phyloP scores from a whole-genome alignment of 768 basidiomycete genomes.

The Chiua virens region DNA sequence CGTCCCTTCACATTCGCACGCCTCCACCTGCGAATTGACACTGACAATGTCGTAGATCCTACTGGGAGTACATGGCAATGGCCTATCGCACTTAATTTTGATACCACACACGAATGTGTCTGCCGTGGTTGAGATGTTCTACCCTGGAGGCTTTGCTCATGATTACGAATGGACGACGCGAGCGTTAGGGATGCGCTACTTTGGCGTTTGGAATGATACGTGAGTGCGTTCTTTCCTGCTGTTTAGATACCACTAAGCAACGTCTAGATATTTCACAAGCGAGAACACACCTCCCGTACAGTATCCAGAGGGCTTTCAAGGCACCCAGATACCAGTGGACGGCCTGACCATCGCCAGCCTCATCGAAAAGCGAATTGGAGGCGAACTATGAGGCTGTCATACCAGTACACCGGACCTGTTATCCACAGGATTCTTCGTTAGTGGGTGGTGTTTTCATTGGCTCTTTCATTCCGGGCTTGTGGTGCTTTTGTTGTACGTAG shows the following conservation, averaged over 20 bases:
- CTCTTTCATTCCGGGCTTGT: neutral
- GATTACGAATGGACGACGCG: slow-evolving; percentile 85
- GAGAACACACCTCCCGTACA: slow-evolving; percentile 46
- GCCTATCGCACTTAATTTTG: slow-evolving; percentile 81
- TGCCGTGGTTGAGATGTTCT: slow-evolving; percentile 85
- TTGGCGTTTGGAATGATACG: slow-evolving; percentile 82
- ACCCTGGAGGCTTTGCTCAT: slow-evolving; percentile 75
- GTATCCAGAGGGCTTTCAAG: slow-evolving; percentile 89
- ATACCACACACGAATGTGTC: slow-evolving; percentile 77
- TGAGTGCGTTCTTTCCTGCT: slow-evolving; percentile 32
- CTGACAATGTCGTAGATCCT: slow-evolving; percentile 45
- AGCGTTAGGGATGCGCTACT: slow-evolving; percentile 72
- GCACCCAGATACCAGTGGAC: slow-evolving; percentile 69
- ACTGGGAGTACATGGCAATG: slow-evolving; percentile 77
- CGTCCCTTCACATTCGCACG: slow-evolving; percentile 21
- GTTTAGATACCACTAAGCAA: neutral
- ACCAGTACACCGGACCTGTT: neutral
- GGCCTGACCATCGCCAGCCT: slow-evolving; percentile 64
- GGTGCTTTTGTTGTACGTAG: too few relatives aligned
- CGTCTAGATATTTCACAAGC: slow-evolving; percentile 20
- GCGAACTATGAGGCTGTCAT: slow-evolving; percentile 7
- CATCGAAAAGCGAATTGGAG: slow-evolving; percentile 66
- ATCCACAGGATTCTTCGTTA: neutral
- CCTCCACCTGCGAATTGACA: neutral
- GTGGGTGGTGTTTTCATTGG: too few relatives aligned